These are phyloP conservation scores for Blepharisma japonicum DNA, from an alignment of 73 alveolate species.

Conservation along the genomic window DNA sequence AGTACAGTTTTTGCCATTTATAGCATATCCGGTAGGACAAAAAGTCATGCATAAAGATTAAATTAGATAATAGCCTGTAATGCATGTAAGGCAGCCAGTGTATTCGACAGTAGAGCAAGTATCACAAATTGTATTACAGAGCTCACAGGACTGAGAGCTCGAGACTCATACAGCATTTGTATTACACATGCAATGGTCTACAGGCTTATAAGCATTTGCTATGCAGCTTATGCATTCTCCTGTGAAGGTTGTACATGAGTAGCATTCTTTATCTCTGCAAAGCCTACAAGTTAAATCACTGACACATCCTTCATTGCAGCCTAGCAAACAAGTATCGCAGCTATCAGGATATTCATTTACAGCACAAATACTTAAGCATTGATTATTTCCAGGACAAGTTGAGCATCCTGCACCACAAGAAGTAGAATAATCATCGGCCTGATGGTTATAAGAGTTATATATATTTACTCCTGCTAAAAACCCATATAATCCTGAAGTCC, in stretches of 20 bases:
- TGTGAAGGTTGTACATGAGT: background rate
- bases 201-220: background rate
- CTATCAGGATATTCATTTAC: background rate
- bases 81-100: background rate
- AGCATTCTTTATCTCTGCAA: background rate
- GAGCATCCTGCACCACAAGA: background rate
- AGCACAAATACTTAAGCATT: background rate
- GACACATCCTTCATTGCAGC: background rate
- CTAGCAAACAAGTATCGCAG: background rate
- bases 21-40: background rate
- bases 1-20: background rate
- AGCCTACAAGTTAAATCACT: background rate
- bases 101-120: background rate
- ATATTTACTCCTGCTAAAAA: background rate
- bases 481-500: background rate
- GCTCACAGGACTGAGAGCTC: no score
- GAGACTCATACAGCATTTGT: no score
- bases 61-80: background rate
- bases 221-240: background rate
- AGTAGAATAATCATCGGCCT: background rate
- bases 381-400: background rate
- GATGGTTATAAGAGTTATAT: background rate
- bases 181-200: no score
- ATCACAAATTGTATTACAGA: no score
- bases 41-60: background rate